phyloP scores from a whole-genome alignment of 2,329 filamentous ascomycete genomes.

The Cryphonectria naterciae region DNA sequence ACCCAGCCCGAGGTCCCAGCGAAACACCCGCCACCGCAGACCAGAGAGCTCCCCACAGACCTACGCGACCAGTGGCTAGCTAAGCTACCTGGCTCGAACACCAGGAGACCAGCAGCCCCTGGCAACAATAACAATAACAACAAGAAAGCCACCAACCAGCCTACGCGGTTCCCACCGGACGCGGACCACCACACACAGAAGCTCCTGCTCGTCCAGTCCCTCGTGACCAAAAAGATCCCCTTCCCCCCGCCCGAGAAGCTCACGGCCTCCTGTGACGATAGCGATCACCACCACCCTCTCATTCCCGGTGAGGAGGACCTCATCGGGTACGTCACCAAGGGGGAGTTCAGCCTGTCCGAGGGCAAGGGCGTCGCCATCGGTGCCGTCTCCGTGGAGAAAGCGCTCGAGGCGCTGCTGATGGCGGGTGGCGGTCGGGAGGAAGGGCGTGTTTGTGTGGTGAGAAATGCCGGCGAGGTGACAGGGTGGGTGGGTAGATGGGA shows the following conservation, averaged over 20 bases:
- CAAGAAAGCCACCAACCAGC: constrained; percentile 34
- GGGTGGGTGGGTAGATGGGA: constrained; percentile 84
- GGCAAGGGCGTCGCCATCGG: constrained; percentile 79
- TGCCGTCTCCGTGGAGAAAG: constrained; percentile 64
- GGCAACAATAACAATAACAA: constrained; percentile 30
- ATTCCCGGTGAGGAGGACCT: constrained; percentile 78
- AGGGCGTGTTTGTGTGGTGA: constrained; percentile 72
- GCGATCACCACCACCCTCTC: constrained; percentile 58
- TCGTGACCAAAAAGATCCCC: constrained; percentile 46
- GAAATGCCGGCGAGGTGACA: constrained; percentile 77
- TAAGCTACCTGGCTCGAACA: constrained; percentile 29
- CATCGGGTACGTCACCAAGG: constrained; percentile 88
- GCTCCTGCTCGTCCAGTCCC: constrained; percentile 51
- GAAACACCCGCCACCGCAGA: constrained; percentile 41
- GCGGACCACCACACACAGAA: constrained; percentile 45
- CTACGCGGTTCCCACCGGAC: constrained; percentile 30
- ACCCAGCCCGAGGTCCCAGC: constrained; percentile 52
- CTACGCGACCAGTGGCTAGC: constrained; percentile 73
- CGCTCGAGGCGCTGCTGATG: constrained; percentile 48
- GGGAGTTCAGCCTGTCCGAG: constrained; percentile 77
- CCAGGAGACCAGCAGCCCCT: constrained; percentile 32
- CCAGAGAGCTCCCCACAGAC: constrained; percentile 44
- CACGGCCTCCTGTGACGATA: constrained; percentile 40
- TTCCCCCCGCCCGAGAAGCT: constrained; percentile 44
- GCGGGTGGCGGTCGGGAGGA: constrained; percentile 41